These are phyloP conservation scores for Mortierella antarctica DNA, from an alignment of 192 early-diverging fungal species.

Conservation along the genomic window DNA sequence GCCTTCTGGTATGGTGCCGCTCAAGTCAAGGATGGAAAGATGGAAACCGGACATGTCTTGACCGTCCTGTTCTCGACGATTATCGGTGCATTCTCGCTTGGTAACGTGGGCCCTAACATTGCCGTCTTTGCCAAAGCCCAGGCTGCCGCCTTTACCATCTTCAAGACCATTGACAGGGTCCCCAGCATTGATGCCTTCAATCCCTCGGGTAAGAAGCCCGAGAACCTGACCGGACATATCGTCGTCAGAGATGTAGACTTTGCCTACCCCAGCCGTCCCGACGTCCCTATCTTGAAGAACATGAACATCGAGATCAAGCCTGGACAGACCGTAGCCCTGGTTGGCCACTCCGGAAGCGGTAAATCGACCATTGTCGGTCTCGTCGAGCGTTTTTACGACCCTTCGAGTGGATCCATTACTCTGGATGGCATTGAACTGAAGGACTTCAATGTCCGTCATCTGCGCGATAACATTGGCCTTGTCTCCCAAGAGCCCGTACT, in stretches of 20 bases:
- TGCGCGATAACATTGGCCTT: conserved; percentile 76
- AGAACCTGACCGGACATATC: conserved; percentile 73
- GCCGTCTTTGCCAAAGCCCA: conserved; percentile 75
- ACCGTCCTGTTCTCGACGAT: conserved; percentile 84
- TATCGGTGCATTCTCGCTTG: conserved; percentile 70
- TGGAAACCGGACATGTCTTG: conserved; percentile 65
- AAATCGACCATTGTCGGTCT: conserved; percentile 81
- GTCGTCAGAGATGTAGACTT: conserved; percentile 83
- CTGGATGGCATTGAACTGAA: conserved; percentile 72
- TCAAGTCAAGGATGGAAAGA: conserved; percentile 61
- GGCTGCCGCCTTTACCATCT: conserved; percentile 87
- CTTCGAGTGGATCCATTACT: conserved; percentile 67
- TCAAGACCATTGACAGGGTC: conserved; percentile 82
- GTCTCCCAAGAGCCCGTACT: conserved; percentile 85
- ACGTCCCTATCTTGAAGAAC: conserved; percentile 80
- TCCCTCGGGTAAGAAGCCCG: conserved; percentile 61
- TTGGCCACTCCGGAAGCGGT: conserved; percentile 86
- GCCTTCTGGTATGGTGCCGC: conserved; percentile 87
- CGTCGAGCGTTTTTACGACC: conserved; percentile 84
- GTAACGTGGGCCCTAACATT: conserved; percentile 74
- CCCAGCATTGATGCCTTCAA: conserved; percentile 77
- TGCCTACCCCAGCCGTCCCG: conserved; percentile 82
- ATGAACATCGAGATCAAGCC: conserved; percentile 75
- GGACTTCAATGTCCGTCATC: conserved; percentile 68
- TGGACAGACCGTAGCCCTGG: conserved; percentile 89